Evolutionary conservation across 306 rosid genomes (phyloP), one percentile per base, ranked within the genome.

Genomic region (Calophaca sinica): DNA sequence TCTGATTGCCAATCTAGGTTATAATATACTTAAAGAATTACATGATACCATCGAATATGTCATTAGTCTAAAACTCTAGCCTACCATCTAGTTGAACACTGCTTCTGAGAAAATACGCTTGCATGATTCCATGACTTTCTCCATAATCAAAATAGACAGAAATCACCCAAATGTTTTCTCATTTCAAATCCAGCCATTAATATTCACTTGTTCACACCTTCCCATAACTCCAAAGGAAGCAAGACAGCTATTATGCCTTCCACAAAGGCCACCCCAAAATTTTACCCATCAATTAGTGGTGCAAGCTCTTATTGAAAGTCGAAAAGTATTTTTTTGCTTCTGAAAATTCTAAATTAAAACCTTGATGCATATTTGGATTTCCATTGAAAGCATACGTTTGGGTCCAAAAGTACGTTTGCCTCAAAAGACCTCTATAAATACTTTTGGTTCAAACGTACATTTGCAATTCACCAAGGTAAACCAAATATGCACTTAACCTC

Each of bases 301-400:
- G 51, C 75, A 42, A 39, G 72, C 57, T 62, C 75, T 33, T 29
- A 20, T 72, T 39, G 11, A 41, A 73, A 60, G 68, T 58, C 32
- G 29, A 62, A 65, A 54, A 15, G 49, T 44, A 77, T 58, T 42
- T 13, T 32, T 42, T 32, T 68, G n/a, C 71, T 71, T 70, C 66
- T 32, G 41, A 50, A 68, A 59, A 72, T 50, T 33, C 32, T 59
- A 73, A 49, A 51, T 36, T 72, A 26, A 72, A 20, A 20, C 26
- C 1, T 20, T 20, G 26, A 20, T 20, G 26, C 26, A 20, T 20
- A 20, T 20, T 20, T 20, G 26, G 26, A 20, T 20, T 20, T 20
- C 26, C 26, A 20, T 20, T 20, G 26, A 20, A 20, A 20, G 26
- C 26, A 20, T 20, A 20, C 26, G 26, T 20, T 20, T 20, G 26